Evolutionary conservation across 192 early-diverging fungal genomes (phyloP).

Genomic region (Thamnidium elegans): DNA sequence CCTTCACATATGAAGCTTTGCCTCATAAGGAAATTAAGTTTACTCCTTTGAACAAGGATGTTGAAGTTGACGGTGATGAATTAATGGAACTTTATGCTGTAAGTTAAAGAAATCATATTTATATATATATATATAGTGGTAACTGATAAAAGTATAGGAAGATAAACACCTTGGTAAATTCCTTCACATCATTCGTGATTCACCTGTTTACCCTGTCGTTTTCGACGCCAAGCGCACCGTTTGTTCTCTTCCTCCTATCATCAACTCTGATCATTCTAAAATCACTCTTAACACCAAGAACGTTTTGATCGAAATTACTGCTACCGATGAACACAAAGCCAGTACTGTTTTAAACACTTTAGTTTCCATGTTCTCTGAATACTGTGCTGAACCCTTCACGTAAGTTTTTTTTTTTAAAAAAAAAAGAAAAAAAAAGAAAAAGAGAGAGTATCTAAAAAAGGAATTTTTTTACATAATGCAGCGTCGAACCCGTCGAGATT

Average conservation of each 20-base stretch:
- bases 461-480: constrained; percentile 24
- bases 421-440: not conserved
- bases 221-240: constrained; percentile 82
- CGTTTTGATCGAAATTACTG: constrained; percentile 97
- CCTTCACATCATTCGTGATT: constrained; percentile 89
- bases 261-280: constrained; percentile 98
- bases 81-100: constrained; percentile 83
- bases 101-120: no score
- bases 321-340: constrained; percentile 93
- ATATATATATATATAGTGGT: not conserved
- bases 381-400: constrained; percentile 89
- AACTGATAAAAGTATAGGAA: constrained; percentile 30
- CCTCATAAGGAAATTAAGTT: constrained; percentile 91
- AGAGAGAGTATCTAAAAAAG: constrained; percentile 2
- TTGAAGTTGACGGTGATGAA: constrained; percentile 81
- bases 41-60: constrained; percentile 86
- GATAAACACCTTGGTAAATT: constrained; percentile 87
- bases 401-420: constrained; percentile 48
- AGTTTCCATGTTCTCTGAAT: constrained; percentile 93
- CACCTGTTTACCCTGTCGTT: constrained; percentile 88
- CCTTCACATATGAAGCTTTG: constrained; percentile 94
- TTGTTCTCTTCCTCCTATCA: constrained; percentile 95
- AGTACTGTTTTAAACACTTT: constrained; percentile 92
- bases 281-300: constrained; percentile 93
- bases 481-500: constrained; percentile 90